Evolutionary conservation across 176 grass and related monocot genomes (phyloP), one percentile per base, ranked within the genome.

Genomic region (Tillandsia fasciculata): DNA sequence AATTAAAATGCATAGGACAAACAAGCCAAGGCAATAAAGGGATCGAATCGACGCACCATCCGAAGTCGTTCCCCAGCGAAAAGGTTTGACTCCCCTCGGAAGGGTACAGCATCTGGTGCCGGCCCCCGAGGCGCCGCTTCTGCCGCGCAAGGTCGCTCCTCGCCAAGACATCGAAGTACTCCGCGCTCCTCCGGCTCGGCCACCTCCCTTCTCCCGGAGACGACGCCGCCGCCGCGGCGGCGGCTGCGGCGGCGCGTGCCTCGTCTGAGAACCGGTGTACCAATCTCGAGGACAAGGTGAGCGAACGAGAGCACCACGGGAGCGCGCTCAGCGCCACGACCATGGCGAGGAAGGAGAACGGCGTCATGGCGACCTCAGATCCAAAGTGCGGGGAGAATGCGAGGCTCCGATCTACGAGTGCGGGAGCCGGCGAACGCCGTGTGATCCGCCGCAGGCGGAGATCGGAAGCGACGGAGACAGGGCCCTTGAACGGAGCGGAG

Each of bases 221-320:
- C 69, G 61, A 74, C 53, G 74, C 71, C 12, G 51, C 67, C 4
- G 51, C 24, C 24, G 24, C 72, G 0, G 20, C 20, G 20, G 20
- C 72, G n/a, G 20, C 28, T 0, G 20, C 20, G 20, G 20, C 72
- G n/a, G 20, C 28, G 17, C 84, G 77, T 48, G 89, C 89, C 75
- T 99, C 84, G 66, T 93, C 82, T 8, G 94, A 99, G 71, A 99
- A 86, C 50, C 87, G 84, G 82, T 99, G 87, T 27, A 99, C 87
- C 76, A 99, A 83, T 77, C 76, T 81, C 22, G 83, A 64, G 1
- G 94, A 90, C 2, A 99, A 72, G 33, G 48, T 72, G 26, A 64
- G 65, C 13, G 79, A 65, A 18, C 70, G 15, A 5, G 26, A 71
- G 67, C 28, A 65, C 65, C 28, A 70, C 17, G 28, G 52, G 51